Evolutionary conservation across 2,329 filamentous ascomycete genomes (phyloP), one percentile per base, ranked within the genome.

Genomic region (Scorias spongiosa): DNA sequence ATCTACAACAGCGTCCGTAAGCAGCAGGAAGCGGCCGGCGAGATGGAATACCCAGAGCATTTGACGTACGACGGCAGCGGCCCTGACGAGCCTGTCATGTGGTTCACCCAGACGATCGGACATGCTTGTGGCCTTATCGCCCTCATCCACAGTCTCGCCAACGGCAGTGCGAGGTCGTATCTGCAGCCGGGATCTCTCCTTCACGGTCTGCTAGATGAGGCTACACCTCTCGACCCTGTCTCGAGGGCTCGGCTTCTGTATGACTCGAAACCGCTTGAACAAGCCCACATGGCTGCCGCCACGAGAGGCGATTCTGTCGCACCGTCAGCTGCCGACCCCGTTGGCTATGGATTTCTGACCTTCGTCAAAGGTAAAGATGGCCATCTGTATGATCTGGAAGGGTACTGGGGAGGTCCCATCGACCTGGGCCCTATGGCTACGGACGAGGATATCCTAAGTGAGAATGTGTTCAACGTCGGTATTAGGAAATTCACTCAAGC

Each of bases 121-220:
- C 63, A 78, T 51, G 71, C 73, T 0, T 78, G 75, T 51, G 75
- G 75, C 0, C 61, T 71, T n/a, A 76, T 78, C 47, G 73, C 69
- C 2, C 56, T 77, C 1, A 57, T 78, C 2, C 75, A 78, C 53
- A 64, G 65, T 46, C 51, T 76, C 17, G 61, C 66, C 40, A 79
- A 78, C 52, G 66, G 70, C 12, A 57, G 62, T 2, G 66, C 65
- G 2, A 56, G 57, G 17, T 54, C 62, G 11, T 63, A 65, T 46
- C 63, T 78, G 45, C 45, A 48, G 2, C 57, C 64, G 0, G 66
- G 56, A 2, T 70, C 68, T 1, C 56, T 60, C 1, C 56, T 76
- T 2, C 67, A 64, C n/a, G 53, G 53, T 11, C 59, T 78, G 3
- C 54, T 66, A n/a, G 54, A 62, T 12, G 53, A 61, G 4, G 66